phyloP scores from a whole-genome alignment of 495 filamentous ascomycete genomes.

The Elaphomyces granulatus region DNA sequence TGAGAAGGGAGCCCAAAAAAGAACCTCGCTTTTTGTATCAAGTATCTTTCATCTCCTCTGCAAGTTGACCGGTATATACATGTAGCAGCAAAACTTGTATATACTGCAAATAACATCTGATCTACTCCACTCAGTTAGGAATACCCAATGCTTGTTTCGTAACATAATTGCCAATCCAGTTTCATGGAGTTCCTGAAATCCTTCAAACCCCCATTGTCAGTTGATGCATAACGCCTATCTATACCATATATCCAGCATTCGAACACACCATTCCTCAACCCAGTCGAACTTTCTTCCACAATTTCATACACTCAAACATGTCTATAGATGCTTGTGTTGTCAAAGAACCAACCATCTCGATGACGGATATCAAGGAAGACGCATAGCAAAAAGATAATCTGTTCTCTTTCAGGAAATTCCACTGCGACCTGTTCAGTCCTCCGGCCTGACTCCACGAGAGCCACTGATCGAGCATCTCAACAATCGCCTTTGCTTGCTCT shows the following conservation, averaged over 20 bases:
- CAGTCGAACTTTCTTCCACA: constrained; percentile 44
- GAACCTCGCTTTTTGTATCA: too few species aligned
- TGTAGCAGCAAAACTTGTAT: too few species aligned
- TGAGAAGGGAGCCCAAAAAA: not conserved
- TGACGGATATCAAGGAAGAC: constrained; percentile 36
- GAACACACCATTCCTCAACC: too few species aligned
- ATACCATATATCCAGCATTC: too few species aligned
- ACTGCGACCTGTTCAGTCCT: constrained; percentile 41
- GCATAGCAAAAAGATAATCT: constrained; percentile 36
- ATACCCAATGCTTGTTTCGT: not conserved
- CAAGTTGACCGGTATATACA: too few species aligned
- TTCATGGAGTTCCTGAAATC: too few species aligned
- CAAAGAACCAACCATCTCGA: constrained; percentile 29
- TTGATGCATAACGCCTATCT: too few species aligned
- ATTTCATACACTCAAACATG: constrained; percentile 43
- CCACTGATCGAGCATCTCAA: constrained; percentile 40
- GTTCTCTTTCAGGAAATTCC: constrained; percentile 27
- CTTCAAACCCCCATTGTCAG: too few species aligned
- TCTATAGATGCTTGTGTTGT: constrained; percentile 42
- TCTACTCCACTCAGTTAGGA: too few species aligned
- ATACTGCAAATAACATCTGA: too few species aligned
- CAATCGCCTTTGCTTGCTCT: constrained; percentile 27
- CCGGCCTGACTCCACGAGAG: constrained; percentile 43
- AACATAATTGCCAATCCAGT: not conserved
- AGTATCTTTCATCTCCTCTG: too few species aligned